These are phyloP conservation scores for Fusarium bulbicola DNA, from an alignment of 2,329 filamentous ascomycete species.

Conservation along the genomic window DNA sequence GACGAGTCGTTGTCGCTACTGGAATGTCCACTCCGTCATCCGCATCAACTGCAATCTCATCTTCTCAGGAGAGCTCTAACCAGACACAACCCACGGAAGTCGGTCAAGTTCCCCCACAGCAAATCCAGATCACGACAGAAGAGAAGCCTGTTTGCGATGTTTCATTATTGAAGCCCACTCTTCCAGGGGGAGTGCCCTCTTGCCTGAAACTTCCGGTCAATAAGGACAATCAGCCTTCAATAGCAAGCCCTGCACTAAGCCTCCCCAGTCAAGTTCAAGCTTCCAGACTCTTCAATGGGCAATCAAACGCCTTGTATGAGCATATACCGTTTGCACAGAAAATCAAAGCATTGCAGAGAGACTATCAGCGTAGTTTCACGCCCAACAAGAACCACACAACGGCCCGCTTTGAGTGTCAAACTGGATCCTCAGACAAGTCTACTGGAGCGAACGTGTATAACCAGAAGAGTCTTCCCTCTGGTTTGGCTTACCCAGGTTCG, in stretches of 20 bases:
- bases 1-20: not conserved
- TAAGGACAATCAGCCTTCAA: not conserved
- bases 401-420: slow-evolving; percentile 17
- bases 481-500: not conserved
- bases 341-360: not conserved
- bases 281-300: not conserved
- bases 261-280: not conserved
- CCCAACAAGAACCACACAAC: not conserved
- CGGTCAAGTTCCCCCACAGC: not conserved
- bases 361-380: not conserved
- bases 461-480: not conserved
- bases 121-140: not conserved
- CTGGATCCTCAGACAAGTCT: slow-evolving; percentile 23
- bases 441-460: slow-evolving; percentile 6
- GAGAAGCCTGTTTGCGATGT: not conserved
- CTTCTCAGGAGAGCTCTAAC: not conserved
- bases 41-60: not conserved
- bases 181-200: not conserved
- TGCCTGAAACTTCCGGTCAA: slow-evolving; percentile 4
- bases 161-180: not conserved
- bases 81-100: not conserved
- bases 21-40: not conserved
- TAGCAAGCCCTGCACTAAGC: not conserved
- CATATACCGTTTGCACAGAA: slow-evolving; percentile 1
- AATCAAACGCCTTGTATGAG: not conserved